Percentiles rank a stretch among this genome's conserved stretches.
phyloP scores from a whole-genome alignment of 2,329 filamentous ascomycete genomes.

The Lasiodiplodia hormozganensis region DNA sequence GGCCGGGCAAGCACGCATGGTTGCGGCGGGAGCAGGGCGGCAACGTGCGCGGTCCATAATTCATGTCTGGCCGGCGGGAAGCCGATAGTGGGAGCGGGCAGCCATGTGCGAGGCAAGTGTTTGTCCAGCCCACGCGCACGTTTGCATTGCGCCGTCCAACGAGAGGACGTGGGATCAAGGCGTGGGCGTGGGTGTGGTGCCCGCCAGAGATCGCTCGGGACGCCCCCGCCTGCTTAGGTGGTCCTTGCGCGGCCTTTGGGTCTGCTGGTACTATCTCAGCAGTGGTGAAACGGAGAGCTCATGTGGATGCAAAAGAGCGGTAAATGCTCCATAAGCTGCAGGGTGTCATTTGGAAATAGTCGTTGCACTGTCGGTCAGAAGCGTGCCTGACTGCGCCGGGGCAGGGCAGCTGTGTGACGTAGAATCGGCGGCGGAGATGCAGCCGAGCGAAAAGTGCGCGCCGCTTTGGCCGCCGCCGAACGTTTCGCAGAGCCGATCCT shows the following conservation, averaged over 20 bases:
- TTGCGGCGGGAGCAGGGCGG: neutral
- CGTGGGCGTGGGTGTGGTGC: conserved; percentile 12
- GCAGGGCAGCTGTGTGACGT: neutral
- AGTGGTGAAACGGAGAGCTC: neutral
- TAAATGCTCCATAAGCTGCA: neutral
- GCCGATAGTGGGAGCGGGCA: neutral
- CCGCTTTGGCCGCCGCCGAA: conserved; percentile 15
- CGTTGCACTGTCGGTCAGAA: neutral
- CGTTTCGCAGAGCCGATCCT: neutral
- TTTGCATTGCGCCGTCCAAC: too few relatives aligned
- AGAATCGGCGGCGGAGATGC: neutral
- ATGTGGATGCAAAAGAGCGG: neutral
- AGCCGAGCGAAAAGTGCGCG: conserved; percentile 28
- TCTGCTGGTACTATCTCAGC: neutral
- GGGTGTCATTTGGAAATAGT: neutral
- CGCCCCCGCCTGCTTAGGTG: neutral
- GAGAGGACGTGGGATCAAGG: neutral
- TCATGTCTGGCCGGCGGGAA: conserved; percentile 15
- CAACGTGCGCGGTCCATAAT: conserved; percentile 18
- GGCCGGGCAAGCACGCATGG: neutral
- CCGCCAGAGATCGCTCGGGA: conserved; percentile 6
- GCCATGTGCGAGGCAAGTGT: neutral
- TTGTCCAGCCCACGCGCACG: conserved; percentile 11
- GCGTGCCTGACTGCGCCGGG: neutral
- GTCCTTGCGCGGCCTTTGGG: conserved; percentile 5